Evolutionary conservation across 371 early-diverging fungal species (phyloP).

Genomic region (Saksenaea oblongispora): DNA sequence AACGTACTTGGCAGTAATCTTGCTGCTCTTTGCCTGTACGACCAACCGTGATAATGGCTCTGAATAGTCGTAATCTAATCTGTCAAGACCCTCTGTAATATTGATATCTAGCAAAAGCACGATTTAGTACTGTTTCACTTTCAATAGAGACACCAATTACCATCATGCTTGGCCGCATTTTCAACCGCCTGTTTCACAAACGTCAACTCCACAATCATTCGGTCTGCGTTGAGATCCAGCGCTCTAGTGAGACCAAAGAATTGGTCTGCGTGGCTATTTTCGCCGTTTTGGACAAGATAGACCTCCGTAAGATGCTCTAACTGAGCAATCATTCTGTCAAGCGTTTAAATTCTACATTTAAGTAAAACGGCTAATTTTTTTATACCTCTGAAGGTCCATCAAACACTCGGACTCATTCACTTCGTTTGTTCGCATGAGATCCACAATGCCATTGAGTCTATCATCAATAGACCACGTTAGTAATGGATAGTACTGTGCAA

Average conservation of each 20-base stretch:
- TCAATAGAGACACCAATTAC: constrained; percentile 14
- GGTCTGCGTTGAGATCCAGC: constrained; percentile 68
- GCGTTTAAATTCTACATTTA: background rate
- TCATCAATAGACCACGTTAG: background rate
- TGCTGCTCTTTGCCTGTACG: constrained; percentile 63
- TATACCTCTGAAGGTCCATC: constrained; percentile 59
- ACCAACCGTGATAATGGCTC: constrained; percentile 57
- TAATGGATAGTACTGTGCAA: background rate
- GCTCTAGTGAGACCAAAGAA: constrained; percentile 57
- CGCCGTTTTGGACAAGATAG: constrained; percentile 45
- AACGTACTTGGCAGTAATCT: constrained; percentile 58
- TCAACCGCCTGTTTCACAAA: constrained; percentile 45
- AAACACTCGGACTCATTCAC: constrained; percentile 61
- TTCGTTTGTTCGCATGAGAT: constrained; percentile 74
- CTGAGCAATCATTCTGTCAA: constrained; percentile 60
- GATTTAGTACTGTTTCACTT: no score
- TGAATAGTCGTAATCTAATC: constrained; percentile 56
- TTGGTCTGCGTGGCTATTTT: constrained; percentile 45
- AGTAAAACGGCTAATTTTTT: background rate
- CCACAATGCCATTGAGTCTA: constrained; percentile 69
- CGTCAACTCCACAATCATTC: constrained; percentile 63
- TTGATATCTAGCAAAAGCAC: constrained; percentile 20
- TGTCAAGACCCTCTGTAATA: constrained; percentile 48
- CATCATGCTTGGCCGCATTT: constrained; percentile 39
- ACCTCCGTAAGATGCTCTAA: constrained; percentile 68